Evolutionary conservation across 371 early-diverging fungal genomes (phyloP), one percentile per base, ranked within the genome.

Genomic region (Syncephalastrum contaminatum): DNA sequence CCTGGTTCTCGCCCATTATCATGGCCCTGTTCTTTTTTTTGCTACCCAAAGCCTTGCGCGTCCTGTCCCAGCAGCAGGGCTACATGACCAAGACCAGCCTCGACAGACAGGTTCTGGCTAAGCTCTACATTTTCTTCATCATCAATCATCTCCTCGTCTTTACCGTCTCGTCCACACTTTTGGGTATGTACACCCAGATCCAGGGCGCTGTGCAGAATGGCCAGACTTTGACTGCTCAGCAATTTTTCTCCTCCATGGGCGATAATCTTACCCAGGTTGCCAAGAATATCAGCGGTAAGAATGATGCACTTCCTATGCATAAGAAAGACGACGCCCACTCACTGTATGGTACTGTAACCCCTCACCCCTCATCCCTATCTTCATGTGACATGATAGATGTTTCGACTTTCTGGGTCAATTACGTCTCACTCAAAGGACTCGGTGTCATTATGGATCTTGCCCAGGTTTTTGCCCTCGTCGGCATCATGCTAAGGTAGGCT

Each of bases 81-180:
- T 88, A 87, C 39, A 56, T 79, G 39, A 89, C 91, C 18, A 69
- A 81, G 27, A 83, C 89, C 0, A 90, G 86, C 3, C 74, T 89
- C 10, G 92, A 94, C 50, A 82, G 90, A 27, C 72, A 77, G 55
- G 88, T 91, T 8, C 76, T 91, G 56, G 76, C 86, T 53, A 93
- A 91, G 66, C 82, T 87, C 57, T 92, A 88, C 61, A 73, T 85
- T 12, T 94, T 92, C 70, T 89, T 87, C 62, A 83, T 91, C 19
- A 60, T 89, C 54, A 86, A 86, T 57, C 88, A 88, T 60, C 60
- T 89, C 18, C 53, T 88, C 45, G 81, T 88, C 13, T 85, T 86
- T 58, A 88, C 88, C 8, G 51, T 88, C 12, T 63, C 83, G 1
- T 76, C 75, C 6, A 82, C 79, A 24, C 69, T 85, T 12, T 51